Evolutionary conservation across 345 rosid species (phyloP), one percentile per base, ranked within the genome.

Genomic region (Lumnitzera racemosa): DNA sequence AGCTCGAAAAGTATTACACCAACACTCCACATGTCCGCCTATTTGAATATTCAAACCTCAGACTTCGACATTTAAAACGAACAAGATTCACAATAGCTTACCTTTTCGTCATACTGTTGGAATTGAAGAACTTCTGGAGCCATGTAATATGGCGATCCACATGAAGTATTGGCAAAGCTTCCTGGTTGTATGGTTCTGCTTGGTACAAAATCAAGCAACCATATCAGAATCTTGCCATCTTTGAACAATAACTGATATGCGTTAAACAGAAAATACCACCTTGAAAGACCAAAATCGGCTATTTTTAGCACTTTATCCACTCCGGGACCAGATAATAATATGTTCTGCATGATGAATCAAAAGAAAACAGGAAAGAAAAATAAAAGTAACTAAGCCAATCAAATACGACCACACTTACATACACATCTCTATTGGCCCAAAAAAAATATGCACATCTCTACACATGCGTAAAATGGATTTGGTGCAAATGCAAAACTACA

Each of bases 1-100:
- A 88, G 81, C 79, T 88, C 82, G 49, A 85, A 88, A 58, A 83
- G 88, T 59, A 88, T 83, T 16, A 80, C 87, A 64, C 90, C 85
- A 25, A 81, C 24, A 63, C 90, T 80, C 90, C 88, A 88, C 88
- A 82, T 81, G 64, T 88, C 90, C 66, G 76, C 86, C 96, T 88
- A 25, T 52, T 57, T 41, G 13, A 63, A 49, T 5, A 31, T 23
- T 15, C 58, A 24, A 51, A 29, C 51, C 46, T 71, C 50, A 56
- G 65, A 25, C 52, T 12, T 57, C 15, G 48, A 46, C 24, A 15
- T 11, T 16, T 54, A 57, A 49, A 49, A 50, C 12, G 58, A 65
- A 17, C 13, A 43, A 15, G 49, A 55, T 20, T 55, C 12, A 25
- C 25, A 49, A 25, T 16, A 46, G 6, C 5, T 29, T 20, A 82